Conservation (phyloP, 2,329 filamentous ascomycete species). For the Penicillium fuscoglaucum region DNA sequence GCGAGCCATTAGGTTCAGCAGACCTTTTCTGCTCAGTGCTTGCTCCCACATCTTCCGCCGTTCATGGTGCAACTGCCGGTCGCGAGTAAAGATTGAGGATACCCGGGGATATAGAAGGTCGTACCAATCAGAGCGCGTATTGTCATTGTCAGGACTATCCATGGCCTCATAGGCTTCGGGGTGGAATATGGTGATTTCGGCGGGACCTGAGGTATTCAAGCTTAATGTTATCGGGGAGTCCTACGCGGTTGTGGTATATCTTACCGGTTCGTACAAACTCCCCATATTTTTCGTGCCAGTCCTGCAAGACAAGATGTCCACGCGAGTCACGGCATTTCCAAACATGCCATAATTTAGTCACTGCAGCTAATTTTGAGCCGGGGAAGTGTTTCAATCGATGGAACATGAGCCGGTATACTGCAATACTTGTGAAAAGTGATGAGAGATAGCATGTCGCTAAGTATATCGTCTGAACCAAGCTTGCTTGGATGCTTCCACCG, state of each 20-base stretch:
- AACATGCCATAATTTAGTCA: constrained; percentile 8
- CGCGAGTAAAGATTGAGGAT: constrained; percentile 14
- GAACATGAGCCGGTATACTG: constrained; percentile 1
- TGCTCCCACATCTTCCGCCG: constrained; percentile 14
- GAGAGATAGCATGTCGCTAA: background rate
- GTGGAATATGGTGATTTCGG: constrained; percentile 13
- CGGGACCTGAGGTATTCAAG: background rate
- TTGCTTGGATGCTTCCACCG: background rate
- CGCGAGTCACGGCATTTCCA: constrained; percentile 10
- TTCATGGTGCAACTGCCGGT: constrained; percentile 5
- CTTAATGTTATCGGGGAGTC: background rate
- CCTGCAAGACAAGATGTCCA: constrained; percentile 6
- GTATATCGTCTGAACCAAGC: background rate
- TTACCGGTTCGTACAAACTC: constrained; percentile 4
- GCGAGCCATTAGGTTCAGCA: background rate
- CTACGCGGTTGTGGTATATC: background rate
- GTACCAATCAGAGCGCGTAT: constrained; percentile 16
- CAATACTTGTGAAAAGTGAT: background rate
- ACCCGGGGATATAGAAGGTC: constrained; percentile 11
- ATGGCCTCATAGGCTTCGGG: constrained; percentile 11
- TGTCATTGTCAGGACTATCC: constrained; percentile 9
- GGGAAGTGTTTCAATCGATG: constrained; percentile 9
- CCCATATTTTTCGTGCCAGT: background rate
- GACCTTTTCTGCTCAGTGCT: constrained; percentile 1
- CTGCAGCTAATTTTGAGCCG: background rate